These are phyloP conservation scores for Phytopythium montanum DNA, from an alignment of 352 stramenopile species.

Conservation along the genomic window DNA sequence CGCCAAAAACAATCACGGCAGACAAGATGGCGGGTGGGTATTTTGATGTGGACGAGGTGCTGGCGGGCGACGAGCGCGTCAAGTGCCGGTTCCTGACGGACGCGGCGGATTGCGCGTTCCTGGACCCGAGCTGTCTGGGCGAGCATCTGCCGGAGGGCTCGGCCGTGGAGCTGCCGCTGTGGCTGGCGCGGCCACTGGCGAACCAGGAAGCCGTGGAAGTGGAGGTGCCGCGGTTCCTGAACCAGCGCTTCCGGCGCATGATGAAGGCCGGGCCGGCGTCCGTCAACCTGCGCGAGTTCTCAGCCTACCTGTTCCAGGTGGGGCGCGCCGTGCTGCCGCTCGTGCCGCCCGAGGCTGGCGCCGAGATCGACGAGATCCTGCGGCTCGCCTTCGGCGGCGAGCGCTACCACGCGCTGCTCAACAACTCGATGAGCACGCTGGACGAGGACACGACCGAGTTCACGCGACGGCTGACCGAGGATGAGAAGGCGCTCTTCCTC, in stretches of 20 bases:
- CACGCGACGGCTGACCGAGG: constrained; percentile 62
- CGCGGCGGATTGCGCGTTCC: constrained; percentile 62
- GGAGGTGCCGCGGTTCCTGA: constrained; percentile 59
- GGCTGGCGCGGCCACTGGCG: constrained; percentile 58
- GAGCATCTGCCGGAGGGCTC: constrained; percentile 42
- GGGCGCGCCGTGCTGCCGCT: constrained; percentile 53
- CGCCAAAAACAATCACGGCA: neutral
- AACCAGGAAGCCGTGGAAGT: constrained; percentile 44
- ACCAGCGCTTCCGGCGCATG: constrained; percentile 72
- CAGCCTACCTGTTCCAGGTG: constrained; percentile 67
- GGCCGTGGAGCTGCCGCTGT: constrained; percentile 73
- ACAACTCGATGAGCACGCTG: constrained; percentile 83
- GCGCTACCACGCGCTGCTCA: constrained; percentile 70
- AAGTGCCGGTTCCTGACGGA: constrained; percentile 74
- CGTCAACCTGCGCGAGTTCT: constrained; percentile 78
- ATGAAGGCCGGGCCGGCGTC: constrained; percentile 71
- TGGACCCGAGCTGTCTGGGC: constrained; percentile 62
- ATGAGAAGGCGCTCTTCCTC: constrained; percentile 68
- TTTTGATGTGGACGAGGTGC: constrained; percentile 72
- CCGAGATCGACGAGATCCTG: constrained; percentile 78
- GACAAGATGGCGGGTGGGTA: constrained; percentile 28
- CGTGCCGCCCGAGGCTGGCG: constrained; percentile 36
- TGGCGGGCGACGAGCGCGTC: constrained; percentile 77
- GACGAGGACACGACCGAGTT: constrained; percentile 86
- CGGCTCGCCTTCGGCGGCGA: constrained; percentile 71